These are phyloP conservation scores for Oleoguttula mirabilis DNA, from an alignment of 495 filamentous ascomycete genomes.

Conservation along the genomic window DNA sequence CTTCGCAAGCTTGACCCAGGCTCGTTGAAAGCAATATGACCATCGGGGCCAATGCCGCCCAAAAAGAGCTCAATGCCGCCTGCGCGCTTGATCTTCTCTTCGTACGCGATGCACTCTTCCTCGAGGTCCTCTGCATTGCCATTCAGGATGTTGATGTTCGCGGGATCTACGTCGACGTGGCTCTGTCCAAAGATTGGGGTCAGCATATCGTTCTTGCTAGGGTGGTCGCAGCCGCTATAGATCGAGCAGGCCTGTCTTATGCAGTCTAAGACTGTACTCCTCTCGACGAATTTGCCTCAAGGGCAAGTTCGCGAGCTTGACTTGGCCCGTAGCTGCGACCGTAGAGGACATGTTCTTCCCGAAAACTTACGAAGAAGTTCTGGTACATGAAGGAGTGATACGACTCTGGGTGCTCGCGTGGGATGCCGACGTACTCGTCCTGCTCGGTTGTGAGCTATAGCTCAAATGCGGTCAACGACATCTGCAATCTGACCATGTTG, in stretches of 20 bases:
- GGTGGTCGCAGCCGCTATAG: too few relatives aligned
- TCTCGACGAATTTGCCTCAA: too few relatives aligned
- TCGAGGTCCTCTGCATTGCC: constrained; percentile 66
- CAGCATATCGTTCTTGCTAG: too few relatives aligned
- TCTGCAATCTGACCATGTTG: constrained; percentile 66
- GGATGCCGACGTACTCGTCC: constrained; percentile 81
- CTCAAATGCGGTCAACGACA: too few relatives aligned
- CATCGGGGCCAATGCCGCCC: constrained; percentile 73
- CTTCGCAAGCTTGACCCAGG: constrained; percentile 69
- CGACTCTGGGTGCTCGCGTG: constrained; percentile 67
- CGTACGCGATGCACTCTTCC: constrained; percentile 66
- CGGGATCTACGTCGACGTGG: constrained; percentile 67
- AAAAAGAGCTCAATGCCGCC: constrained; percentile 81
- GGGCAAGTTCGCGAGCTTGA: too few relatives aligned
- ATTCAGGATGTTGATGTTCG: constrained; percentile 76
- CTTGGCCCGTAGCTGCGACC: too few relatives aligned
- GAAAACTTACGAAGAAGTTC: constrained; percentile 83
- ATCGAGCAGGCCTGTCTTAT: too few relatives aligned
- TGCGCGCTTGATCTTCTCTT: constrained; percentile 59
- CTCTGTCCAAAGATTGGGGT: too few relatives aligned
- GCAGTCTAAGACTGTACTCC: too few relatives aligned
- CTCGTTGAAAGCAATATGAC: constrained; percentile 85
- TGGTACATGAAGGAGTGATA: constrained; percentile 90
- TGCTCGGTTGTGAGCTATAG: too few relatives aligned
- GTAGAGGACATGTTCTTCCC: too few relatives aligned